Evolutionary conservation across 176 grass and related monocot genomes (phyloP), one percentile per base, ranked within the genome.

Genomic region (Dendrocalamus sinicus): DNA sequence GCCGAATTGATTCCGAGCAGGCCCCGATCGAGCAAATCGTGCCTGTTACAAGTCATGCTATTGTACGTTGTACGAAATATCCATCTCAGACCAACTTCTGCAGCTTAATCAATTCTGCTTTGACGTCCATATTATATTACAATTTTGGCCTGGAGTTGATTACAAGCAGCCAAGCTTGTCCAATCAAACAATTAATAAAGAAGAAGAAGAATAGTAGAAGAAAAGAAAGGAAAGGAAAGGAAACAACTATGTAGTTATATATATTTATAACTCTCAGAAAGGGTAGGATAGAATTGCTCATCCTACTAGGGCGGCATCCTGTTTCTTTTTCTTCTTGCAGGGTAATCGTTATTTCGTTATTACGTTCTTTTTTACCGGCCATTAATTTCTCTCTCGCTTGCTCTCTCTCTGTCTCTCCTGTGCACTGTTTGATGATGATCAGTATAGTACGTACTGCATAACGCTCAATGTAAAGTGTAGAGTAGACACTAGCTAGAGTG

Each of bases 121-220:
- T 71, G 83, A 64, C 46, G 58, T 60, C 41, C 60, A 47, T 61
- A 83, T 20, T 80, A 84, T 84, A 71, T 62, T 83, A 82, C 83
- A 82, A 17, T 83, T 86, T 19, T 46, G 8, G 19, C 81, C 23
- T 24, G 9, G 37, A 40, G 67, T 51, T 66, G 75, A 53, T 17
- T 60, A 68, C 82, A 48, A 67, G 30, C 28, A 12, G 71, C 84
- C 67, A 73, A 26, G 67, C 11, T 19, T 79, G 43, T 50, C 40
- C 84, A 91, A 79, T 79, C 84, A 32, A 46, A 50, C 74, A 87
- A 90, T 60, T 65, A 83, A 90, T 73, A 60, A n/a, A n/a, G 22
- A 32, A 12, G 24, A 1, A 3, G 9, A 10, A 9, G 11, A 5
- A 7, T 17, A 44, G 17, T 16, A 71, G 44, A 41, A 12, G 16